Base-by-base conservation (phyloP, 257 asterid genomes). In the Rubia yunnanensis region DNA sequence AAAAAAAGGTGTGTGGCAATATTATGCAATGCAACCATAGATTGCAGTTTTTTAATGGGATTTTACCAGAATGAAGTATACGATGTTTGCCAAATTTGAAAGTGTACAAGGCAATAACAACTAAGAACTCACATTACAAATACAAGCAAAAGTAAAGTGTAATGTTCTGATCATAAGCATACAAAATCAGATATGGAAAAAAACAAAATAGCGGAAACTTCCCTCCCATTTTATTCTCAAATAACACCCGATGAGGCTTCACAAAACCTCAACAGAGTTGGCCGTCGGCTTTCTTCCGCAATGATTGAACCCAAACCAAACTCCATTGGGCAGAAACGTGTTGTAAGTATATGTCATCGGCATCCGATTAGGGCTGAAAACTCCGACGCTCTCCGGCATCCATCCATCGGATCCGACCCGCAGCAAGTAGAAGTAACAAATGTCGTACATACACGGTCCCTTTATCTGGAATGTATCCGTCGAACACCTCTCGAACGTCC, bases 331-430 rank as follows among this genome's bases (percentile, higher is more conserved):
- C 4, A 79, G 70, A 64, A 68, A 74, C 9, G 63, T 59, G 64
- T 79, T 35, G 56, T 59, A 74, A 5, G 20, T 5, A 56, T 79
- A 82, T 24, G 70, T 57, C 27, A 69, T 48, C 6, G 67, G 38
- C 59, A 41, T 54, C 23, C 60, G 41, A 64, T 74, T 52, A 46
- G 84, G 59, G 54, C 76, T 77, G 50, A 67, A 49, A 32, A 79
- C 68, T 60, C 65, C 71, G 53, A 77, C 79, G 31, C 52, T 73
- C 53, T 78, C 75, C 4, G 86, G 83, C 66, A 66, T 73, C 83
- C 86, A 81, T 1, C 86, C 84, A 60, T 82, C 87, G 9, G 83
- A 70, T 65, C 87, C 87, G 2, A 70, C 70, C 65, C 79, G 74
- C 73, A 48, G 66, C 70, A 81, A 66, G 70, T 67, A 65, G 48